Percentiles rank a stretch among this genome's conserved stretches.
phyloP scores from a whole-genome alignment of 495 filamentous ascomycete species.

The Neurospora sp. region DNA sequence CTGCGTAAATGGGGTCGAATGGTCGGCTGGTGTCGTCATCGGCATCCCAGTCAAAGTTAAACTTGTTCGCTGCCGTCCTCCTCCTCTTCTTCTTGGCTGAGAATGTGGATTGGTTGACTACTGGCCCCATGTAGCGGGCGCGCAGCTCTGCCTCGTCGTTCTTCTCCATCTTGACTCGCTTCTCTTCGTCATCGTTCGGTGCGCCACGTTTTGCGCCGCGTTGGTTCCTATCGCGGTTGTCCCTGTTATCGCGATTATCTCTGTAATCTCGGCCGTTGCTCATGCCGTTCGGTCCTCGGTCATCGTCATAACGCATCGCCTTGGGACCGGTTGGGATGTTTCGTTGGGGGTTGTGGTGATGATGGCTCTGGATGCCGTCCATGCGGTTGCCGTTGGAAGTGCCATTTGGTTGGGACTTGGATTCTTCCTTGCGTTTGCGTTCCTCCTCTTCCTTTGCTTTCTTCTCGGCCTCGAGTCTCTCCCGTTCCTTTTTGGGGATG shows the following conservation, averaged over 20 bases:
- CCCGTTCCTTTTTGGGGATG: slow-evolving; percentile 79
- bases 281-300: neutral
- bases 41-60: slow-evolving; percentile 97
- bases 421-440: slow-evolving; percentile 44
- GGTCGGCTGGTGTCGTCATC: slow-evolving; percentile 91
- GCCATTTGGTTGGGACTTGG: slow-evolving; percentile 8
- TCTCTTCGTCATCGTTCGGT: slow-evolving; percentile 39
- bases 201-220: slow-evolving; percentile 16
- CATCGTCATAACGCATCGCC: slow-evolving; percentile 51
- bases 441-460: slow-evolving; percentile 75
- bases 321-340: slow-evolving; percentile 68
- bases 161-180: slow-evolving; percentile 50
- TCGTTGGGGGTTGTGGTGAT: slow-evolving; percentile 16
- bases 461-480: slow-evolving; percentile 78
- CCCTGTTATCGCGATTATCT: slow-evolving; percentile 27
- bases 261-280: slow-evolving; percentile 43
- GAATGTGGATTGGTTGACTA: slow-evolving; percentile 78
- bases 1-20: slow-evolving; percentile 80
- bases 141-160: slow-evolving; percentile 68
- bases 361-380: slow-evolving; percentile 2
- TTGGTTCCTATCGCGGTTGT: slow-evolving; percentile 22
- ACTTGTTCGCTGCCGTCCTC: slow-evolving; percentile 90
- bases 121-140: slow-evolving; percentile 86
- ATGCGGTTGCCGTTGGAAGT: slow-evolving; percentile 9
- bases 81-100: slow-evolving; percentile 94